Conservation (phyloP, 1,284 basidiomycete species). For the Cutaneotrichosporon sp. region DNA sequence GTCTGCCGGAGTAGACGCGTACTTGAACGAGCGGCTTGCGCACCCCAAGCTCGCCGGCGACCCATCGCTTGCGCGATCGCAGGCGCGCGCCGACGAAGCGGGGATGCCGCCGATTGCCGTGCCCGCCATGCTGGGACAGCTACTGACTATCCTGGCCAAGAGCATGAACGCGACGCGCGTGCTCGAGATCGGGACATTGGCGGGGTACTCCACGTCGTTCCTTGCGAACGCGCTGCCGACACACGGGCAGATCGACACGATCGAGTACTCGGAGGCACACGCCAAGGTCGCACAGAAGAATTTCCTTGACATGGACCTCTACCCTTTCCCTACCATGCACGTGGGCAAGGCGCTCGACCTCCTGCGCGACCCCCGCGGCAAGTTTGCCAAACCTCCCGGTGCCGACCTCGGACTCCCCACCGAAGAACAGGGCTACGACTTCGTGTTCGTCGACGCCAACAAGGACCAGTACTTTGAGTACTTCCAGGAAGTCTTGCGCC, state of each 20-base stretch:
- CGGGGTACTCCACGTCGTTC: conserved; percentile 39
- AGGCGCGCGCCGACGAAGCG: conserved; percentile 25
- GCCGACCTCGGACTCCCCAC: conserved; percentile 14
- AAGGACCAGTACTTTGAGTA: conserved; percentile 35
- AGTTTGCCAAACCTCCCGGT: conserved; percentile 25
- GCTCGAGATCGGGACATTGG: conserved; percentile 41
- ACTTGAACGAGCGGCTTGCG: conserved; percentile 26
- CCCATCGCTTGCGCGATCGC: conserved; percentile 15
- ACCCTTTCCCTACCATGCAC: conserved; percentile 39
- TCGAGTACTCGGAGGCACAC: conserved; percentile 31
- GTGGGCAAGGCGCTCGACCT: conserved; percentile 30
- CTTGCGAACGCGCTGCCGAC: conserved; percentile 31
- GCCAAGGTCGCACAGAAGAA: conserved; percentile 34
- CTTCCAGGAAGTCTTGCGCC: conserved; percentile 31
- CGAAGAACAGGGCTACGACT: conserved; percentile 32
- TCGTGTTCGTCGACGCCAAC: conserved; percentile 43
- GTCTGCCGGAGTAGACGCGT: conserved; percentile 23
- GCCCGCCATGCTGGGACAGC: conserved; percentile 24
- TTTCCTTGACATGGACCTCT: conserved; percentile 37
- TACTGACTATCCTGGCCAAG: conserved; percentile 33
- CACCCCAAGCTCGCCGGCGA: conserved; percentile 20
- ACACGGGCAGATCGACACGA: conserved; percentile 41
- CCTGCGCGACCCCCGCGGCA: conserved; percentile 22
- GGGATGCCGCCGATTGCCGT: conserved; percentile 35
- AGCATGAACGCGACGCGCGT: conserved; percentile 31